Percentiles rank a stretch among this genome's conserved stretches.
Conservation (phyloP, 768 basidiomycete species). For the Suillus plorans region DNA sequence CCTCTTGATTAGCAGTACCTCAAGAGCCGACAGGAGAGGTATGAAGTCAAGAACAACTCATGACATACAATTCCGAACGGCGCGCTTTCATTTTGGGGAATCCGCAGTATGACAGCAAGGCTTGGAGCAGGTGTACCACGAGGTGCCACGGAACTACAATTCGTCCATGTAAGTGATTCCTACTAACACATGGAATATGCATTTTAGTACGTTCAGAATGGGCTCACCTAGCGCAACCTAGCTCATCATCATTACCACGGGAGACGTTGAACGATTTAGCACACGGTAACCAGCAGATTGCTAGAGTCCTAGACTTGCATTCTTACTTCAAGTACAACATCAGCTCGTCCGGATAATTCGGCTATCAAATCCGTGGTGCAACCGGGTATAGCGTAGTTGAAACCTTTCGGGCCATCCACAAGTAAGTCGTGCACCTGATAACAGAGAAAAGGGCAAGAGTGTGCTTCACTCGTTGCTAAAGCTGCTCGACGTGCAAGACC, state of each 20-base stretch:
- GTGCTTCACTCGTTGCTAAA: background rate
- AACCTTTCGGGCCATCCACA: no score
- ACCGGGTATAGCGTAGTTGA: no score
- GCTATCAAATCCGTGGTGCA: background rate
- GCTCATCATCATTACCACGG: background rate
- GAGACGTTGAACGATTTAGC: background rate
- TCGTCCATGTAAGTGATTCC: background rate
- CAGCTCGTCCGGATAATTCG: background rate
- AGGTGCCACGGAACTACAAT: background rate
- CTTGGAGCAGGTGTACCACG: background rate
- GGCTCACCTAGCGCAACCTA: background rate
- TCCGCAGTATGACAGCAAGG: background rate
- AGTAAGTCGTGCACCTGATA: background rate
- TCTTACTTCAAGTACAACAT: background rate
- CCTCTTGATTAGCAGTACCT: background rate
- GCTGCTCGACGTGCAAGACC: background rate
- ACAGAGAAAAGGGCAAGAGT: background rate
- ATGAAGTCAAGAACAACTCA: background rate
- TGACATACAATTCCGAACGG: background rate
- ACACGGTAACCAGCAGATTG: background rate
- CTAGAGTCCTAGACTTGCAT: background rate
- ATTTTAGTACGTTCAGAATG: background rate
- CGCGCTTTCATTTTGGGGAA: background rate
- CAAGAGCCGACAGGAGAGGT: background rate
- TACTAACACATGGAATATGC: background rate